Base-by-base conservation (phyloP, 176 grass and related monocot species). In the Oryza meyeriana region DNA sequence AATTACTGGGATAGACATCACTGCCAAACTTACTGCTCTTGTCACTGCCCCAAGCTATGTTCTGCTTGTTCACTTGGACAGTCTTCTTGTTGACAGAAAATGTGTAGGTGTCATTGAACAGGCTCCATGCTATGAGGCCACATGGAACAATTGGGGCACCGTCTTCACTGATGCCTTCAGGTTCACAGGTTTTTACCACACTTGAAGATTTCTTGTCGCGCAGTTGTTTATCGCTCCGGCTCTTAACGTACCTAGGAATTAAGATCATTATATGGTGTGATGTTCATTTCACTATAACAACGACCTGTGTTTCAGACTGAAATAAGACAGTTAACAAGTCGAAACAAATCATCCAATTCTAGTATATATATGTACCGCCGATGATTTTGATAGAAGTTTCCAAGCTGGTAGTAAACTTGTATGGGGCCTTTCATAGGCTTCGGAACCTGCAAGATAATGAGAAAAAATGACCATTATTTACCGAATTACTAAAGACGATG, bases 361-460 rank as follows among this genome's bases (percentile, higher is more conserved):
- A 82, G 31, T 30, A 31, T 72, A 62, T 22, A n/a, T 48, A 48
- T 36, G 5, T 87, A 98, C 96, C 96, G 89, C 35, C 93, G 89
- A 88, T 99, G 96, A 40, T 99, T 99, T 68, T 99, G 93, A 45
- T 94, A 95, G 87, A 93, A 99, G 61, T 99, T 93, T 57, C 94
- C 93, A 6, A 95, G 87, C 85, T 95, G 84, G 33, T 99, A 95
- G 70, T 99, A 95, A 69, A 93, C 79, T 69, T 94, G 89, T 87
- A 99, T 64, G 20, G 96, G 96, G 39, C 86, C 85, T 50, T 90
- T 91, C 91, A 95, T 95, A 1, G 66, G 72, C 52, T 92, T 95
- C 0, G 93, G 96, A 24, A 99, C 90, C 96, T 95, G 87, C 85
- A 95, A 90, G 6, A 78, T 66, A 33, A 31, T 12, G 17, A 20